Percentiles rank a stretch among this genome's conserved stretches.
Evolutionary conservation across 2,329 filamentous ascomycete genomes (phyloP).

Genomic region (Aspergillus sp.): DNA sequence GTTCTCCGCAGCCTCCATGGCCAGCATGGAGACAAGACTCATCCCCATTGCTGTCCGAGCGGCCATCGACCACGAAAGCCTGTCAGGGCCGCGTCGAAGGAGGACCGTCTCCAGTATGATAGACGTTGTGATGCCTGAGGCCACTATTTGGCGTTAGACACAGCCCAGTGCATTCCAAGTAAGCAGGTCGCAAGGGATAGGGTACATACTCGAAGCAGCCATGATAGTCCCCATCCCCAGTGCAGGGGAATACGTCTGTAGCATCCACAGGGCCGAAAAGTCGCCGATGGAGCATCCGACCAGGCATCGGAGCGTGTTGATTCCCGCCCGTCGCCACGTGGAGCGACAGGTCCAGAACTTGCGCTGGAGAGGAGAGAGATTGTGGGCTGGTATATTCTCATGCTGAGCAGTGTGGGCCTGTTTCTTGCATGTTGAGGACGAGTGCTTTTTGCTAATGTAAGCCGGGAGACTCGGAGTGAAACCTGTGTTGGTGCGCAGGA

Average conservation of each 20-base stretch:
- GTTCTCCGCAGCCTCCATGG: conserved; percentile 59
- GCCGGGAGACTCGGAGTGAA: background rate
- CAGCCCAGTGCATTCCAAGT: background rate
- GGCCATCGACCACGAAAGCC: conserved; percentile 49
- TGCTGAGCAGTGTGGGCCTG: background rate
- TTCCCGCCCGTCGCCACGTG: conserved; percentile 51
- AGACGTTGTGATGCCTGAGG: conserved; percentile 52
- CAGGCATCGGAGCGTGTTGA: conserved; percentile 59
- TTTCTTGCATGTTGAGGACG: background rate
- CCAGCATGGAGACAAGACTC: conserved; percentile 60
- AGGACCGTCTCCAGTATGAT: conserved; percentile 55
- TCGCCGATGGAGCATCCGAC: conserved; percentile 58
- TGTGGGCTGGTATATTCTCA: too few relatives aligned
- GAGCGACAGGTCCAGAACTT: conserved; percentile 38
- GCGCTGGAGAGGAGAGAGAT: background rate
- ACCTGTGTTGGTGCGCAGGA: too few relatives aligned
- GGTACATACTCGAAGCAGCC: conserved; percentile 50
- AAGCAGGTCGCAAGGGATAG: background rate
- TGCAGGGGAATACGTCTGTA: conserved; percentile 51
- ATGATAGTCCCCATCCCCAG: conserved; percentile 52
- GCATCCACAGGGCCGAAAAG: conserved; percentile 57
- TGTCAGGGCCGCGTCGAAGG: conserved; percentile 50
- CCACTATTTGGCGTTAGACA: conserved; percentile 41
- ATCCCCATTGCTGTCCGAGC: conserved; percentile 57
- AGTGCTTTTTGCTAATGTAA: background rate